phyloP scores from a whole-genome alignment of 345 rosid genomes.

The Citrus mangshanensis region DNA sequence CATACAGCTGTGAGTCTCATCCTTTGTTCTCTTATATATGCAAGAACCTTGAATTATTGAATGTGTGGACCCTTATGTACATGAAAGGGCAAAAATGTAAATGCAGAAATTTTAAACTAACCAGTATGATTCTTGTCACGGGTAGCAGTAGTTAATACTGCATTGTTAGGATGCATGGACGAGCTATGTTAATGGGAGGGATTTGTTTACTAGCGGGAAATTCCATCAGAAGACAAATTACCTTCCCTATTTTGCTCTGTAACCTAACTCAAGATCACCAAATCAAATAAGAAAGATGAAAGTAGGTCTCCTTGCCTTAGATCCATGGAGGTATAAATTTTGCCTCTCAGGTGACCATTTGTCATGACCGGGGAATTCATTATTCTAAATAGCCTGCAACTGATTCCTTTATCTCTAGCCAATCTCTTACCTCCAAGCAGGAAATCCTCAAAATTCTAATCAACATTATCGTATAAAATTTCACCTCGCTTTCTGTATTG shows the following conservation, averaged over 20 bases:
- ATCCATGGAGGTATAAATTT: not conserved
- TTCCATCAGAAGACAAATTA: not conserved
- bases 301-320: not conserved
- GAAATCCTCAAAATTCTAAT: not conserved
- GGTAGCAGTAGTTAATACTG: not conserved
- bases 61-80: not conserved
- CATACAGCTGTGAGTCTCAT: constrained; percentile 73
- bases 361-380: not conserved
- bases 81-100: not conserved
- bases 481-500: not conserved
- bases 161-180: not conserved
- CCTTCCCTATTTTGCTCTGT: not conserved
- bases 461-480: not conserved
- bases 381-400: not conserved
- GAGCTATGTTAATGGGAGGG: not conserved
- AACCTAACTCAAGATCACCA: not conserved
- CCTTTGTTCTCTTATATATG: not conserved
- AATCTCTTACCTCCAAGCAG: not conserved
- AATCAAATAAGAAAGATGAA: not conserved
- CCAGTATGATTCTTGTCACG: not conserved
- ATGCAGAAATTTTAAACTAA: not conserved
- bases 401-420: not conserved
- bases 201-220: not conserved
- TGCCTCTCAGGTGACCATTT: not conserved
- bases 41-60: not conserved